Conservation (phyloP, 208 protist species). For the Wallacemonas sp. region DNA sequence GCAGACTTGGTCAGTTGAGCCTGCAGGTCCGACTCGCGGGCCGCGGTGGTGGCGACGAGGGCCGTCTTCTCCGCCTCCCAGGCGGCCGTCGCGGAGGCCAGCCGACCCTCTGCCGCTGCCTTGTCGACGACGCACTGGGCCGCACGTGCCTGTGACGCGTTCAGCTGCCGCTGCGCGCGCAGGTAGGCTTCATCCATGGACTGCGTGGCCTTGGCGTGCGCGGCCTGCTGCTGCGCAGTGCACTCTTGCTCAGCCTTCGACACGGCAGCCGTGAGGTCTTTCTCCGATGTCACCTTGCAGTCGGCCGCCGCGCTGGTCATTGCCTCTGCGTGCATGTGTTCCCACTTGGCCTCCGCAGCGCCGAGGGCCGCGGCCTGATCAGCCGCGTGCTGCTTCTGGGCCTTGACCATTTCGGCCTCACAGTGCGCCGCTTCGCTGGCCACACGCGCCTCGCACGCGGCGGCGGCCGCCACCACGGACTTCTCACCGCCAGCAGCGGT, state of each 20-base stretch:
- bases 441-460: neutral
- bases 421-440: constrained; percentile 5
- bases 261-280: neutral
- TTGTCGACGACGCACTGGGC: constrained; percentile 17
- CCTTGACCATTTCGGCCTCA: neutral
- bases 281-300: neutral
- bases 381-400: neutral
- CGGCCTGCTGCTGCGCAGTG: neutral
- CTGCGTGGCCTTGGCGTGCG: neutral
- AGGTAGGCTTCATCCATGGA: neutral
- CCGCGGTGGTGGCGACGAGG: neutral
- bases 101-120: constrained; percentile 4
- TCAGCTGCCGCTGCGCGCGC: constrained; percentile 9
- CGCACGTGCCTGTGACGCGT: neutral
- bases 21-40: neutral
- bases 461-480: neutral
- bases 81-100: neutral
- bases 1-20: neutral
- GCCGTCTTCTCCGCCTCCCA: constrained; percentile 5
- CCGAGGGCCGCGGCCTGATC: constrained; percentile 18
- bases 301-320: neutral
- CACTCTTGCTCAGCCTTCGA: neutral
- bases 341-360: constrained; percentile 10
- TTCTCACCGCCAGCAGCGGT: neutral
- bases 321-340: neutral